These are phyloP conservation scores for Allomyces macrogynus DNA, from an alignment of 192 early-diverging fungal genomes.

Conservation along the genomic window DNA sequence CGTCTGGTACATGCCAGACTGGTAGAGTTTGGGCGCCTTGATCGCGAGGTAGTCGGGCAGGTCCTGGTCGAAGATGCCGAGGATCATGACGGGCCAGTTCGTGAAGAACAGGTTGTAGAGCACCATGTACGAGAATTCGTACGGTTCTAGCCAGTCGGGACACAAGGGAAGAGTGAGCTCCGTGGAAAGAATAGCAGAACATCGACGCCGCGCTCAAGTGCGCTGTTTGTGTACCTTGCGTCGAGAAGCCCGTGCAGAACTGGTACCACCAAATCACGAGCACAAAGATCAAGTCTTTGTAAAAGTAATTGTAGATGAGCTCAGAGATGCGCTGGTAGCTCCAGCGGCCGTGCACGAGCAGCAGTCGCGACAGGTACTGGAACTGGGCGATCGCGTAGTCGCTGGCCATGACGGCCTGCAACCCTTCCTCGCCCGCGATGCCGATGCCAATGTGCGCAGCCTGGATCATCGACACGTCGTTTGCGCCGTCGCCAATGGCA, in stretches of 20 bases:
- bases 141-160: conserved; percentile 11
- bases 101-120: conserved; percentile 73
- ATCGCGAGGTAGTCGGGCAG: conserved; percentile 23
- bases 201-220: no score
- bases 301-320: conserved; percentile 49
- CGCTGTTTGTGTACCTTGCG: conserved; percentile 32
- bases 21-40: conserved; percentile 43
- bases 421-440: conserved; percentile 54
- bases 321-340: conserved; percentile 32
- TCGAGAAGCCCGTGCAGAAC: conserved; percentile 52
- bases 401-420: conserved; percentile 52
- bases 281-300: conserved; percentile 67
- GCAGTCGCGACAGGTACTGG: conserved; percentile 33
- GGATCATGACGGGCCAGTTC: conserved; percentile 51
- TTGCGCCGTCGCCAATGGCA: conserved; percentile 65
- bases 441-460: conserved; percentile 42
- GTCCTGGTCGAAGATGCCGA: conserved; percentile 72
- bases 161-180: no score
- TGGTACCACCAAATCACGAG: conserved; percentile 52
- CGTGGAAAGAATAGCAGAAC: no score
- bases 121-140: conserved; percentile 53
- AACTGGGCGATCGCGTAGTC: conserved; percentile 61
- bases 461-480: conserved; percentile 68
- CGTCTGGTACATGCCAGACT: conserved; percentile 58
- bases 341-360: conserved; percentile 54